A percentile compares a stretch with the other conserved stretches of the same genome.
Evolutionary conservation across 2,329 filamentous ascomycete genomes (phyloP).

Genomic region (Pseudogymnoascus verrucosus): DNA sequence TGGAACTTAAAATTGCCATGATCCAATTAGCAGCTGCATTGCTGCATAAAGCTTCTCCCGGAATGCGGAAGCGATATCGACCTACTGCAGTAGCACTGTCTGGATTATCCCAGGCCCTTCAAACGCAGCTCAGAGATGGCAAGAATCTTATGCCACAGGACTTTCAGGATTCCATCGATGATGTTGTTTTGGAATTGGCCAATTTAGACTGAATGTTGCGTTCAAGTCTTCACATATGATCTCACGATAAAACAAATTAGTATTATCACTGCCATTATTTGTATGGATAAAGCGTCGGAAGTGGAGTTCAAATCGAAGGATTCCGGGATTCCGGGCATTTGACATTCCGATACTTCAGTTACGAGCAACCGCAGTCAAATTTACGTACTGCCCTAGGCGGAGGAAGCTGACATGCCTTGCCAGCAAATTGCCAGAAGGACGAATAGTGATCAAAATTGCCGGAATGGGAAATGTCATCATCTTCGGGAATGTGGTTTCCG

Average conservation of each 20-base stretch:
- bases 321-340: not conserved
- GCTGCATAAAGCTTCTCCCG: constrained; percentile 37
- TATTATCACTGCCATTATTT: not conserved
- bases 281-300: not conserved
- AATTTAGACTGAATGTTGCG: constrained; percentile 4
- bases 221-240: not conserved
- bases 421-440: not conserved
- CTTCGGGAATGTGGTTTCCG: not conserved
- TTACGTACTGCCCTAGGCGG: not conserved
- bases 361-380: not conserved
- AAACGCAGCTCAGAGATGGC: constrained; percentile 15
- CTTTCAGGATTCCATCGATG: constrained; percentile 38
- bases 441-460: not conserved
- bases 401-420: not conserved
- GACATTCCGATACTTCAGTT: not conserved
- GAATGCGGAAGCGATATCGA: constrained; percentile 41
- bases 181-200: constrained; percentile 29
- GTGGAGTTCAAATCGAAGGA: not conserved
- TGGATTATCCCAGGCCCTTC: constrained; percentile 31
- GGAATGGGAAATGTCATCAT: not conserved
- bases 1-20: constrained; percentile 45
- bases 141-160: constrained; percentile 26
- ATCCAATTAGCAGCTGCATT: constrained; percentile 49
- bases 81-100: constrained; percentile 44
- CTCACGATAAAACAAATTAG: no score